A percentile compares a stretch with the other conserved stretches of the same genome.
These are phyloP conservation scores for Erythrobasidium yunnanense DNA, from an alignment of 768 basidiomycete genomes.

Conservation along the genomic window DNA sequence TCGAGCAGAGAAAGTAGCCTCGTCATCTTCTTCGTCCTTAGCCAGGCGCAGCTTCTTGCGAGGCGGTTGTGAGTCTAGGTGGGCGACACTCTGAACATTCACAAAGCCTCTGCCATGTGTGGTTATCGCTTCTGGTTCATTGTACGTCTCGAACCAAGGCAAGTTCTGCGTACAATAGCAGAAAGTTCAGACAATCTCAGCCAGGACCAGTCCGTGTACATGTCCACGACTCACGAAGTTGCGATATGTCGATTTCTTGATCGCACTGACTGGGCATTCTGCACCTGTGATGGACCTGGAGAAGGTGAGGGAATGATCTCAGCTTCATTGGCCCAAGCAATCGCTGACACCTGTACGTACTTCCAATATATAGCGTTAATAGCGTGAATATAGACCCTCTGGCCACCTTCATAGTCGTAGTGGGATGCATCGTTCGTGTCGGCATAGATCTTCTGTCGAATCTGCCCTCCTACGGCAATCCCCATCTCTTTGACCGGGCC, in stretches of 20 bases:
- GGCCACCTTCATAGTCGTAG: slow-evolving; percentile 1
- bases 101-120: background rate
- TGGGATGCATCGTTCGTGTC: background rate
- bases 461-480: slow-evolving; percentile 1
- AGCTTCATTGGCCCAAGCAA: too few species aligned
- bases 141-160: slow-evolving; percentile 22
- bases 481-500: slow-evolving; percentile 12
- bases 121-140: slow-evolving; percentile 4
- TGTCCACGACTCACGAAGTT: too few species aligned
- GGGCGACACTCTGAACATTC: background rate
- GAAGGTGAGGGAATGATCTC: too few species aligned
- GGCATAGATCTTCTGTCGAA: slow-evolving; percentile 6
- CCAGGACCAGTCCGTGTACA: background rate
- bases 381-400: slow-evolving; percentile 10
- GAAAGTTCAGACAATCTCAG: background rate
- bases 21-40: background rate
- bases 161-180: background rate
- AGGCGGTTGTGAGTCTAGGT: background rate
- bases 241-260: background rate
- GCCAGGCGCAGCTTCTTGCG: too few species aligned
- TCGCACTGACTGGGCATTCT: background rate
- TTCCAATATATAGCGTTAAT: slow-evolving; percentile 8
- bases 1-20: background rate
- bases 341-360: background rate
- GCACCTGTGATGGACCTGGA: background rate